Conservation (phyloP, 257 asterid species). For the Rehmannia glutinosa region DNA sequence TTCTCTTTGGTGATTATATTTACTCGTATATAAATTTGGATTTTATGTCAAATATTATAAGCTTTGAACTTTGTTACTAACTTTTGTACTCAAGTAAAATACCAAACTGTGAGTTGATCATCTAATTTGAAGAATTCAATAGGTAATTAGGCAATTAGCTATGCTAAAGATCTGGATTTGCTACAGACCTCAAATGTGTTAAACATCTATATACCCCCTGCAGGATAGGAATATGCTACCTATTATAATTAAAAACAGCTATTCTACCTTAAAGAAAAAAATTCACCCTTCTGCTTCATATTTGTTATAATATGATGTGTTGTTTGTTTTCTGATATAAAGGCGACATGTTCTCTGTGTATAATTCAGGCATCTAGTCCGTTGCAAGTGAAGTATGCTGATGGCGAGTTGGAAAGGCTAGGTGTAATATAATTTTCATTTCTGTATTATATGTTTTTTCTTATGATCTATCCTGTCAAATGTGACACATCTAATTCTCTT, state of each 20-base stretch:
- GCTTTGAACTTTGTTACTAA: background rate
- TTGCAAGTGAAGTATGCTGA: constrained; percentile 99
- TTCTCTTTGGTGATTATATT: too few relatives aligned
- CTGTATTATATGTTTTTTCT: constrained; percentile 3
- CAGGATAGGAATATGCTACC: background rate
- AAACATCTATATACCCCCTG: background rate
- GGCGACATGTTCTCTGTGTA: constrained; percentile 28
- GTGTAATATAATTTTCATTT: constrained; percentile 31
- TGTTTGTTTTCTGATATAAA: constrained; percentile 29
- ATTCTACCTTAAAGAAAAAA: constrained; percentile 1
- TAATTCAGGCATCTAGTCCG: constrained; percentile 90
- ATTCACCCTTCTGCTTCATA: background rate
- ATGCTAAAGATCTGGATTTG: background rate
- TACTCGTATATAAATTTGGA: background rate
- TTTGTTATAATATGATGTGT: constrained; percentile 10
- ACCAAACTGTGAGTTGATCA: background rate
- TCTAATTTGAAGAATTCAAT: constrained; percentile 8
- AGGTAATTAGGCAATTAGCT: background rate
- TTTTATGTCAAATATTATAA: background rate
- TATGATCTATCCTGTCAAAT: constrained; percentile 10
- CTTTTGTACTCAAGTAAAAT: background rate
- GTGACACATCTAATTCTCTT: background rate
- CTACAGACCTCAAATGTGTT: background rate
- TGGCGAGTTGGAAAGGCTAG: constrained; percentile 97
- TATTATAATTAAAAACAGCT: background rate